Conservation (phyloP, 768 basidiomycete genomes). For the Psilocybe tampanensis region DNA sequence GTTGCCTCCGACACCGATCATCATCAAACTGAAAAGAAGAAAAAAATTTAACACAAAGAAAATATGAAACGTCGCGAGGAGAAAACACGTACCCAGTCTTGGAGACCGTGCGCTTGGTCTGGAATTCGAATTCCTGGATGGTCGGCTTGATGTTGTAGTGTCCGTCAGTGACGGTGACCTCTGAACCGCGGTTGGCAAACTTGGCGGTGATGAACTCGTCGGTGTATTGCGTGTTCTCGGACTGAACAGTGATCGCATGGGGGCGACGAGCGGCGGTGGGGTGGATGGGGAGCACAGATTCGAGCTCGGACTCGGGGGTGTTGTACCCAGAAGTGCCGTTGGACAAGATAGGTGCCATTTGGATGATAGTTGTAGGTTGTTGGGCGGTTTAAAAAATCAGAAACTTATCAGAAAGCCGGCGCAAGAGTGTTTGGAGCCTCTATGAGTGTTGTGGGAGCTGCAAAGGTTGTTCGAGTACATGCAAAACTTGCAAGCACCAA, state of each 20-base stretch:
- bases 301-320: slow-evolving; percentile 73
- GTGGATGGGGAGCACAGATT: slow-evolving; percentile 72
- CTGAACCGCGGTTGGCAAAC: slow-evolving; percentile 79
- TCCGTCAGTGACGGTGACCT: slow-evolving; percentile 70
- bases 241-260: slow-evolving; percentile 77
- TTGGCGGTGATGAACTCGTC: slow-evolving; percentile 83
- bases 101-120: slow-evolving; percentile 81
- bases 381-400: slow-evolving; percentile 37
- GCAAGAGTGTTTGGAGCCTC: slow-evolving; percentile 84
- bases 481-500: slow-evolving; percentile 55
- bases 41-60: slow-evolving; percentile 16
- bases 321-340: slow-evolving; percentile 65
- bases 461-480: slow-evolving; percentile 97
- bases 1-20: slow-evolving; percentile 97
- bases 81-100: slow-evolving; percentile 82
- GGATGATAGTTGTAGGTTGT: slow-evolving; percentile 13
- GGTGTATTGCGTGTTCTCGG: slow-evolving; percentile 79
- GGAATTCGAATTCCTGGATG: slow-evolving; percentile 84
- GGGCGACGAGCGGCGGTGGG: slow-evolving; percentile 84
- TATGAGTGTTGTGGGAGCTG: slow-evolving; percentile 84
- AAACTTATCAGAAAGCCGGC: slow-evolving; percentile 62
- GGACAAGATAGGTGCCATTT: slow-evolving; percentile 52
- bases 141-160: slow-evolving; percentile 81
- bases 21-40: slow-evolving; percentile 71
- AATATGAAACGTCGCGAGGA: slow-evolving; percentile 5